These are phyloP conservation scores for Alternaria panax DNA, from an alignment of 2,329 filamentous ascomycete genomes.

Conservation along the genomic window DNA sequence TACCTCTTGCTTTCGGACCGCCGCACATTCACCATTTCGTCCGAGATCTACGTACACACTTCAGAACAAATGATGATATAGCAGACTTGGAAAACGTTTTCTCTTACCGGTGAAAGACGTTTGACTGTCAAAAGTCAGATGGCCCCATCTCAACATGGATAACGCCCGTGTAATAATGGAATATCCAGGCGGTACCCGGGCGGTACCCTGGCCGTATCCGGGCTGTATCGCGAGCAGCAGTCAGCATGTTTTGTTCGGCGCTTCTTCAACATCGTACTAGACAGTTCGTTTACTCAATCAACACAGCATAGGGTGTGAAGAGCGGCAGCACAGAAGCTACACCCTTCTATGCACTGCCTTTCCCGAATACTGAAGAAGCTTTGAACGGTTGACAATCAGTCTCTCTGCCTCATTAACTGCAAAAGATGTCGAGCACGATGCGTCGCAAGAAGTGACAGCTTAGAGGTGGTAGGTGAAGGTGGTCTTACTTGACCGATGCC, in stretches of 20 bases:
- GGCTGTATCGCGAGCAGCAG: neutral
- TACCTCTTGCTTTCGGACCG: constrained; percentile 2
- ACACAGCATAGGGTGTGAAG: neutral
- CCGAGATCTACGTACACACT: neutral
- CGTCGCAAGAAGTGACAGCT: neutral
- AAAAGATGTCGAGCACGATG: neutral
- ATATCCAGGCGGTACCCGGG: neutral
- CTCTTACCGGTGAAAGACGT: neutral
- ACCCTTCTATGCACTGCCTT: neutral
- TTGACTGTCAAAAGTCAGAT: neutral
- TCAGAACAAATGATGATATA: neutral
- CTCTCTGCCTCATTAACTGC: neutral
- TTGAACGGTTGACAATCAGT: neutral
- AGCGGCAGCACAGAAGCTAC: neutral
- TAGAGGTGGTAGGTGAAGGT: neutral
- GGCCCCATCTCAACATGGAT: neutral
- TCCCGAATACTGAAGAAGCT: neutral
- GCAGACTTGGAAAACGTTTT: neutral
- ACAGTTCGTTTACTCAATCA: neutral
- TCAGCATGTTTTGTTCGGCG: neutral
- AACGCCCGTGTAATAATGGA: constrained; percentile 3
- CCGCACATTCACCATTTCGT: neutral
- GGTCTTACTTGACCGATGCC: neutral
- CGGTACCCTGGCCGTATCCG: neutral
- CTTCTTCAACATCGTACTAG: neutral